Conservation (phyloP, 1,139 yeast genomes). For the Hemisphaericaspora subhashii region DNA sequence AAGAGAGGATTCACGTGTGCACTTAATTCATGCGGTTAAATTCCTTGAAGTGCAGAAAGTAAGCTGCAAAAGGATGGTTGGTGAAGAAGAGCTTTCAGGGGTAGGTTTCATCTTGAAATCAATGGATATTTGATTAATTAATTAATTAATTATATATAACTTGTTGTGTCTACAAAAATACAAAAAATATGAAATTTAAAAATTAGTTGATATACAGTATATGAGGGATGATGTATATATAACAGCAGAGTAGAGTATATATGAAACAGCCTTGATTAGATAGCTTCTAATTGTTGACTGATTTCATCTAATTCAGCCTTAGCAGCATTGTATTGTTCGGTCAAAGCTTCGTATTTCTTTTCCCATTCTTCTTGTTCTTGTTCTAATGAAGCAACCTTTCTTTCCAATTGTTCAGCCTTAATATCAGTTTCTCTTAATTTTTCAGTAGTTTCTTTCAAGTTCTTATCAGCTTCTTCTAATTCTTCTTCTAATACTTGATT, state of each 20-base stretch:
- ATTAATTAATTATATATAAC: too few relatives aligned
- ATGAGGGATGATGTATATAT: neutral
- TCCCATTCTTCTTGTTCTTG: constrained; percentile 92
- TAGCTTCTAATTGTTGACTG: constrained; percentile 87
- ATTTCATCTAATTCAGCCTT: constrained; percentile 93
- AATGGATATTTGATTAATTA: constrained; percentile 4
- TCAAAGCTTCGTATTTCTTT: constrained; percentile 85
- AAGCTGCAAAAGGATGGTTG: too few relatives aligned
- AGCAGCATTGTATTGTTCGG: constrained; percentile 76
- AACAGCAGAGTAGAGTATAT: too few relatives aligned
- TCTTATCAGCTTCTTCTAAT: constrained; percentile 87
- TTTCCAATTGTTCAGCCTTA: constrained; percentile 95
- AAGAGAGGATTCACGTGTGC: too few relatives aligned
- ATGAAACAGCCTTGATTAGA: too few relatives aligned
- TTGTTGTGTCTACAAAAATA: too few relatives aligned
- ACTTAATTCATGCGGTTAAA: too few relatives aligned
- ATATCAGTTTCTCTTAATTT: constrained; percentile 95
- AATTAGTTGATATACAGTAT: too few relatives aligned
- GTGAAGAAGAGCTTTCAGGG: too few relatives aligned
- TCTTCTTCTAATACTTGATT: constrained; percentile 91
- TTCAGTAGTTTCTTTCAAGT: constrained; percentile 90
- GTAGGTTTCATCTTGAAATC: neutral
- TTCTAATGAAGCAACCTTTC: constrained; percentile 90
- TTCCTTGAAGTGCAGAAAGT: too few relatives aligned
- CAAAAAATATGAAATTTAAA: too few relatives aligned